These are phyloP conservation scores for Rhododendron ovatum DNA, from an alignment of 148 eudicot species.

Conservation along the genomic window DNA sequence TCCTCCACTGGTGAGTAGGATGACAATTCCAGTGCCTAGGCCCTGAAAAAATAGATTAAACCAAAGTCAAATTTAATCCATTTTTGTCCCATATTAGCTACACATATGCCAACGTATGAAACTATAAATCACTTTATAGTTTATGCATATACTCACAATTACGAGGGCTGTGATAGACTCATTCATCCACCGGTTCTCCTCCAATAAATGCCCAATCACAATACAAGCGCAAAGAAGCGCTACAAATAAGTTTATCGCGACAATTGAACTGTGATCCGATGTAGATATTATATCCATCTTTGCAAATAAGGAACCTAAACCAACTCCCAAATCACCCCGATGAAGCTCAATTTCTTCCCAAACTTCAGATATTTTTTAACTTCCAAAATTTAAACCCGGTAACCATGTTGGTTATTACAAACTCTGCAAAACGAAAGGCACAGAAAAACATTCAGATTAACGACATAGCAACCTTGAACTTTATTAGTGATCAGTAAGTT, in stretches of 20 bases:
- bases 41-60: constrained; percentile 44
- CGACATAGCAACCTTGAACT: neutral
- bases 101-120: neutral
- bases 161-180: constrained; percentile 69
- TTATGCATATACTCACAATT: constrained; percentile 29
- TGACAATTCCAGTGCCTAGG: constrained; percentile 52
- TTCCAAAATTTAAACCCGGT: neutral
- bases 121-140: neutral
- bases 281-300: constrained; percentile 18
- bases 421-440: neutral
- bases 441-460: neutral
- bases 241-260: constrained; percentile 57
- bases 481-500: neutral
- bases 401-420: neutral
- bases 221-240: constrained; percentile 67
- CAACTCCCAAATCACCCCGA: constrained; percentile 21
- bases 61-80: neutral
- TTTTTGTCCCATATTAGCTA: neutral
- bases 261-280: constrained; percentile 53
- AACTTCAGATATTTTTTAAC: neutral
- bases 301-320: constrained; percentile 15
- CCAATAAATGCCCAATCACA: constrained; percentile 66
- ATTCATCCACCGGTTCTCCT: constrained; percentile 68
- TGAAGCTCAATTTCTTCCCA: constrained; percentile 2
- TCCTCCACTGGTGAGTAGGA: constrained; percentile 52